phyloP scores from a whole-genome alignment of 1,139 yeast species.

The Candida buenavistaensis region DNA sequence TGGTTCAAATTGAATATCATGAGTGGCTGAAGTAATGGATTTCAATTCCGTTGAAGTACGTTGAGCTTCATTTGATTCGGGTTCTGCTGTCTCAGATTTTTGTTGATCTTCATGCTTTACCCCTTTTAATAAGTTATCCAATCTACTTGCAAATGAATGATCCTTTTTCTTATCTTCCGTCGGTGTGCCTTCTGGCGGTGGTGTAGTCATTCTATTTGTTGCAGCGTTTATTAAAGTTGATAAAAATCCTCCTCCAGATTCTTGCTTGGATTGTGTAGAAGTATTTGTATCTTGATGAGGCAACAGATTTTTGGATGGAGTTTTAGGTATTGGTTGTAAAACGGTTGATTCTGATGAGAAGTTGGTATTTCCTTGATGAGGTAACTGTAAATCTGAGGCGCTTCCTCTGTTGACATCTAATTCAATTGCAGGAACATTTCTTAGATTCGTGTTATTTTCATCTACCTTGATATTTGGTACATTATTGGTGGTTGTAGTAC shows the following conservation, averaged over 20 bases:
- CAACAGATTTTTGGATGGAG: neutral
- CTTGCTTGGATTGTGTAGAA: conserved; percentile 10
- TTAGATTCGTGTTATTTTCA: neutral
- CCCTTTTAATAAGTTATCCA: conserved; percentile 21
- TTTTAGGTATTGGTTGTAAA: neutral
- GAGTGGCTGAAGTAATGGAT: conserved; percentile 10
- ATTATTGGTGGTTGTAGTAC: conserved; percentile 1
- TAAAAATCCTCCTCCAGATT: conserved; percentile 26
- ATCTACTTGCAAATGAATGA: conserved; percentile 18
- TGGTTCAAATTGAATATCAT: conserved; percentile 53
- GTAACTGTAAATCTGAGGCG: conserved; percentile 1
- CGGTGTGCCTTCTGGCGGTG: conserved; percentile 5
- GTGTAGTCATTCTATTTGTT: conserved; percentile 21
- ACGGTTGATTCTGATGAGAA: neutral
- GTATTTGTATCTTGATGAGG: neutral
- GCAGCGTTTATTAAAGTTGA: conserved; percentile 31
- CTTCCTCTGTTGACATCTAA: neutral
- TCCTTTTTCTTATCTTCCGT: conserved; percentile 15
- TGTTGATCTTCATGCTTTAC: conserved; percentile 15
- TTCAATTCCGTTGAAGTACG: conserved; percentile 4
- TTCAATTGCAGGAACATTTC: neutral
- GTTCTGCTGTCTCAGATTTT: conserved; percentile 7
- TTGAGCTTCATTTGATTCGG: conserved; percentile 6
- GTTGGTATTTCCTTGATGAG: conserved; percentile 1
- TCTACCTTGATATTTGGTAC: neutral